Conservation (phyloP, 805 yeast species). For the Metschnikowia santaceciliae region DNA sequence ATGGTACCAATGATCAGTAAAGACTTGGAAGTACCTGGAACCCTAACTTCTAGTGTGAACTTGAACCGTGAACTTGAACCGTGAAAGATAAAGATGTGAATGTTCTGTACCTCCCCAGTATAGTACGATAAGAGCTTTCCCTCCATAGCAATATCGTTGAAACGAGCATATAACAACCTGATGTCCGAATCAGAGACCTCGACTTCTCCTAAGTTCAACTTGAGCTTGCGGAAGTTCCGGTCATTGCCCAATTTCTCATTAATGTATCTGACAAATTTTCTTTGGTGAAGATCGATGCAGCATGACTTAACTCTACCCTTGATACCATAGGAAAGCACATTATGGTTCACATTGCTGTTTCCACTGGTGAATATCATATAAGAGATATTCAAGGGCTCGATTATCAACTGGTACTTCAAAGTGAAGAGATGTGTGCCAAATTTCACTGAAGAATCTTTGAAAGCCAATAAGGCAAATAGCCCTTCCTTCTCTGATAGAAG, state of each 20-base stretch:
- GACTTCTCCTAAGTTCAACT: constrained; percentile 64
- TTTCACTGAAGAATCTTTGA: constrained; percentile 21
- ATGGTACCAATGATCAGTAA: too few relatives aligned
- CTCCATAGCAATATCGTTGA: constrained; percentile 49
- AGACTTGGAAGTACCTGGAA: too few relatives aligned
- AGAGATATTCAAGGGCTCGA: constrained; percentile 38
- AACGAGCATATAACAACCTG: constrained; percentile 59
- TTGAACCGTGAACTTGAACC: too few relatives aligned
- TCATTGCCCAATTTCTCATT: constrained; percentile 35
- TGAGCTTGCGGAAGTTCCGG: constrained; percentile 46
- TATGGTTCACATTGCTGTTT: constrained; percentile 19
- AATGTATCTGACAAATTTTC: constrained; percentile 33
- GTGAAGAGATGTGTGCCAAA: constrained; percentile 40
- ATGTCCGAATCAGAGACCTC: constrained; percentile 67
- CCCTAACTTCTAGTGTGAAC: too few relatives aligned
- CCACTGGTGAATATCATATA: constrained; percentile 32
- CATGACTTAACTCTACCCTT: constrained; percentile 35
- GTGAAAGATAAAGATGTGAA: too few relatives aligned
- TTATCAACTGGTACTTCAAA: constrained; percentile 36
- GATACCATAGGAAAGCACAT: constrained; percentile 36
- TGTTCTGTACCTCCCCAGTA: constrained; percentile 9
- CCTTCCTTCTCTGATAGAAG: constrained; percentile 33
- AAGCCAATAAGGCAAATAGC: constrained; percentile 21
- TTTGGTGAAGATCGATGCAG: constrained; percentile 37
- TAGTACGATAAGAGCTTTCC: constrained; percentile 20